Percentiles rank a stretch among this genome's conserved stretches.
Conservation (phyloP, 805 yeast genomes). For the Saturnispora besseyi region DNA sequence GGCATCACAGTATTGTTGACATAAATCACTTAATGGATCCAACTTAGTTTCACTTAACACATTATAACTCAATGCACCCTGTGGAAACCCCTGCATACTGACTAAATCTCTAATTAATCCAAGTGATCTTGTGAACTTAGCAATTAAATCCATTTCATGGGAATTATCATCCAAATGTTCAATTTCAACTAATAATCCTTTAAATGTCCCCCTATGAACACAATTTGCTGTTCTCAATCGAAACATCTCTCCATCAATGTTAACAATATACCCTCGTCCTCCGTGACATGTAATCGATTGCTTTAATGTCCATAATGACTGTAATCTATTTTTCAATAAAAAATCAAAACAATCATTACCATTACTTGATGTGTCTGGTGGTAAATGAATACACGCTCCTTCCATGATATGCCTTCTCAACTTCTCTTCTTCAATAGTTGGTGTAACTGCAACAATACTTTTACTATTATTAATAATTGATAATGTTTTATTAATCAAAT, state of each 20-base stretch:
- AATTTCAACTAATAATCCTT: constrained; percentile 58
- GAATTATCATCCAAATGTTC: constrained; percentile 30
- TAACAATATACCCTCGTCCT: constrained; percentile 49
- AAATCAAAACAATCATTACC: constrained; percentile 42
- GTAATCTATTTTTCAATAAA: constrained; percentile 48
- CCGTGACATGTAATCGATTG: constrained; percentile 70
- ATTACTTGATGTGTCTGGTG: constrained; percentile 15
- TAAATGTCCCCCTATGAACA: constrained; percentile 63
- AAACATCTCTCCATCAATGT: constrained; percentile 33
- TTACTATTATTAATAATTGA: constrained; percentile 40
- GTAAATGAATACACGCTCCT: constrained; percentile 45
- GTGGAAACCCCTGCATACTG: constrained; percentile 27
- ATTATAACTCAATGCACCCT: constrained; percentile 30
- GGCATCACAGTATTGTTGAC: constrained; percentile 34
- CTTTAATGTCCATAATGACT: constrained; percentile 59
- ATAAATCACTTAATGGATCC: constrained; percentile 30
- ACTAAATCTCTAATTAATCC: constrained; percentile 27
- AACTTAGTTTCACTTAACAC: constrained; percentile 30
- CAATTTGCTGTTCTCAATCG: constrained; percentile 60
- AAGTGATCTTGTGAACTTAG: constrained; percentile 27
- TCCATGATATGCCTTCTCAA: constrained; percentile 25
- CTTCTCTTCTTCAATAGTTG: constrained; percentile 17
- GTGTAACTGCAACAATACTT: constrained; percentile 26
- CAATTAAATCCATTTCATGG: constrained; percentile 21
- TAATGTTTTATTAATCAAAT: constrained; percentile 35